phyloP scores from a whole-genome alignment of 306 rosid species.

The Purshia tridentata region DNA sequence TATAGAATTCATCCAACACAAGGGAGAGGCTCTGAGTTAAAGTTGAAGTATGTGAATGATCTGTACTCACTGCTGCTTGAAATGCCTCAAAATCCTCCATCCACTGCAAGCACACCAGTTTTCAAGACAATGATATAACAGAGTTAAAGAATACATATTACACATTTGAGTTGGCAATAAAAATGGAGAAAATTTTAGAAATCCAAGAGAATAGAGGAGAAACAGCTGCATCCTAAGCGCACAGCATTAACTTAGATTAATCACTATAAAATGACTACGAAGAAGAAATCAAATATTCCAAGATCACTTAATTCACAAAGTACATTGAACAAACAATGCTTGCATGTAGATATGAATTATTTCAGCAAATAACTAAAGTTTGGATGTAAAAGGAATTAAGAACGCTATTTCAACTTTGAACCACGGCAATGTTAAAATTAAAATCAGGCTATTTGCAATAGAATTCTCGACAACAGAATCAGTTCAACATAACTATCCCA shows the following conservation, averaged over 20 bases:
- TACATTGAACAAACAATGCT: neutral
- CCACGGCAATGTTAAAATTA: neutral
- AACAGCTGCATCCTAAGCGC: neutral
- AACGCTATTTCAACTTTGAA: neutral
- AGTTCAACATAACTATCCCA: neutral
- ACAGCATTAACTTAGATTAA: neutral
- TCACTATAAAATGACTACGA: neutral
- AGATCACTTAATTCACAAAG: neutral
- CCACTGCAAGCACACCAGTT: slow-evolving; percentile 55
- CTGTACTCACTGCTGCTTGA: slow-evolving; percentile 63
- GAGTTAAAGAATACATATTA: neutral
- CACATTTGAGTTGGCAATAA: neutral
- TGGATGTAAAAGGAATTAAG: neutral
- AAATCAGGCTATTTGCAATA: neutral
- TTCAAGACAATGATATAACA: slow-evolving; percentile 20
- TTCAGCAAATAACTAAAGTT: neutral
- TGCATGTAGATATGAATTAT: neutral
- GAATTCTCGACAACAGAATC: neutral
- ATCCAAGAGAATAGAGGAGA: neutral
- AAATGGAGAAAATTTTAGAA: neutral
- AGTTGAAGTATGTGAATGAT: slow-evolving; percentile 54
- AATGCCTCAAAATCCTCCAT: slow-evolving; percentile 86
- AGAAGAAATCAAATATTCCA: neutral
- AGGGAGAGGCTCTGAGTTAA: slow-evolving; percentile 74
- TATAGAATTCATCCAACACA: slow-evolving; percentile 79